phyloP scores from a whole-genome alignment of 2,329 filamentous ascomycete genomes.

The Ascosphaera apis region DNA sequence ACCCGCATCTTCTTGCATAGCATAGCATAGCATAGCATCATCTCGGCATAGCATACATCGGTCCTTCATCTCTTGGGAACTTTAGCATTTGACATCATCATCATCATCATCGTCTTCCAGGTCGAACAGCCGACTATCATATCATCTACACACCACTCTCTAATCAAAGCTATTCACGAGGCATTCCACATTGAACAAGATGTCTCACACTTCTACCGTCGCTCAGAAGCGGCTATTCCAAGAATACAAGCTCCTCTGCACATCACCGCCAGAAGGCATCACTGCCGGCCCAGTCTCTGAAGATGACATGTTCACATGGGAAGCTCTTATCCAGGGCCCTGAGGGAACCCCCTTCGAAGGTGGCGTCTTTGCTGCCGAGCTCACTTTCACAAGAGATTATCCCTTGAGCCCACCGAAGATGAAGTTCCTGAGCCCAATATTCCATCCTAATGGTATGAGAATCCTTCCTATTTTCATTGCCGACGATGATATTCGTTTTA shows the following conservation, averaged over 20 bases:
- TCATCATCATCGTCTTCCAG: too few relatives aligned
- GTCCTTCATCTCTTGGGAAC: too few relatives aligned
- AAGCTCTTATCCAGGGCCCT: conserved; percentile 84
- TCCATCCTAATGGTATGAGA: conserved; percentile 74
- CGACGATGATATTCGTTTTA: not conserved
- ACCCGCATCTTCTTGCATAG: too few relatives aligned
- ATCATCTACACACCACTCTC: too few relatives aligned
- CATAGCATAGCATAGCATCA: too few relatives aligned
- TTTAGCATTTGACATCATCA: too few relatives aligned
- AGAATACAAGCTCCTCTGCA: conserved; percentile 85
- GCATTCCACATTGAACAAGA: not conserved
- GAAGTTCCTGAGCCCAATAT: conserved; percentile 84
- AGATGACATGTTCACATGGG: conserved; percentile 91
- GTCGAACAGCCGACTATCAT: too few relatives aligned
- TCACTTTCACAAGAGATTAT: conserved; percentile 90
- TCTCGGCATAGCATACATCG: too few relatives aligned
- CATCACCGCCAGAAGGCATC: conserved; percentile 92
- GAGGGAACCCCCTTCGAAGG: conserved; percentile 93
- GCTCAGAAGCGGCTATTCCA: conserved; percentile 64
- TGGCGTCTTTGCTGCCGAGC: conserved; percentile 81
- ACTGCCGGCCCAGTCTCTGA: conserved; percentile 81
- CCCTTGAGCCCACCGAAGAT: conserved; percentile 90
- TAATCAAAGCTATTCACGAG: not conserved
- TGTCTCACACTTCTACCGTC: conserved; percentile 25
- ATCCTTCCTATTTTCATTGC: conserved; percentile 1